Evolutionary conservation across 345 rosid genomes (phyloP), one percentile per base, ranked within the genome.

Genomic region (Mallotus nudiflorus): DNA sequence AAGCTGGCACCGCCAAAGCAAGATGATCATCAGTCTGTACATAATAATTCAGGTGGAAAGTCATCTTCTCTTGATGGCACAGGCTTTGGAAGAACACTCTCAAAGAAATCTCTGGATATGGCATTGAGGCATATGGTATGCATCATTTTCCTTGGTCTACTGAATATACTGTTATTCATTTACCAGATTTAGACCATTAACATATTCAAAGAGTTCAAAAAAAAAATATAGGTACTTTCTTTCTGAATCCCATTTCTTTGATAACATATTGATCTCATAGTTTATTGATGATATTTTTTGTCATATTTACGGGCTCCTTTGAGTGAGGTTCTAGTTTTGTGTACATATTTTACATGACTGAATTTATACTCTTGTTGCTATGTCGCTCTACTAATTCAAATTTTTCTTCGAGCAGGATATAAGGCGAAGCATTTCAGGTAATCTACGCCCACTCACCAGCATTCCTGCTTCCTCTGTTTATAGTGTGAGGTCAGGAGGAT

Each of bases 391-490:
- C 31, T 44, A 3, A 52, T 22, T 52, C 35, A 28, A 20, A 20
- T 60, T 67, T 29, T 35, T 24, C 11, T 61, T 15, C 33, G 69
- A 71, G 65, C 73, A 77, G 80, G 76, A 71, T 61, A 77, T 77
- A 31, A 77, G 80, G 48, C 63, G 73, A 66, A 71, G 68, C 44
- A 20, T 71, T 66, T 25, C 61, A 19, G 72, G 80, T 28, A 66
- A 77, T 62, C 65, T 77, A 33, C 52, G 76, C 29, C 75, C 73
- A n/a, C 77, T 83, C 10, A 86, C 91, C 40, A 88, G 84, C 74
- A 80, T 91, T 56, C 93, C 90, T 7, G 89, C 91, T 66, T 89
- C 96, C 29, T 85, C 96, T 0, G 69, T 71, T 46, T 77, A 77
- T 51, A 71, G 73, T 45, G 80, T 71, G 10, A 77, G 80, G 65